Evolutionary conservation across 768 basidiomycete genomes (phyloP), one percentile per base, ranked within the genome.

Genomic region (Mrakia blollopis): DNA sequence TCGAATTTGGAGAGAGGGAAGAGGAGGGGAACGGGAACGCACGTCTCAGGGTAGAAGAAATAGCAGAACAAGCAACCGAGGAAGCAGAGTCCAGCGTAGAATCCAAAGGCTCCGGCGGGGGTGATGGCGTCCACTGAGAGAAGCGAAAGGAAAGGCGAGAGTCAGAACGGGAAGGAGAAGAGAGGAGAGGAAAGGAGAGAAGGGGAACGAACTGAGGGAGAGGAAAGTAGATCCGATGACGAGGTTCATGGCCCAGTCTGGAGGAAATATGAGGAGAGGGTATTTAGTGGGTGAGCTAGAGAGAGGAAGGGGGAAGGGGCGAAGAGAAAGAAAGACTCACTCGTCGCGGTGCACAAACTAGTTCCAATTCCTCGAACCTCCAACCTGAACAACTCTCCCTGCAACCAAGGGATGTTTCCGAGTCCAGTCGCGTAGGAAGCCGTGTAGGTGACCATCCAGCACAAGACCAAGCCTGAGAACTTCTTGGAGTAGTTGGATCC

Each of bases 351-450:
- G 14, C 89, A 86, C 68, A 92, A 86, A 0, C 89, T 90, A 10
- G 91, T 90, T 41, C 91, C 91, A 75, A 92, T 88, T 3, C 92
- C 92, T 70, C 92, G 88, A 25, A 91, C 90, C 86, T 92, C 91
- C 54, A 93, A 87, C 28, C 87, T 86, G 84, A 93, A 93, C 16
- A 94, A 86, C 81, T 93, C 92, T 62, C 91, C 91, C 82, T 92
- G 92, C 80, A 92, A 91, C 92, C 92, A 93, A 0, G 92, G 92
- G 2, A 92, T 89, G 80, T 91, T 91, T 0, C 91, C 91, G 23
- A 92, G 84, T 6, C 91, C 74, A 78, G 79, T 90, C 0, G 91
- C 92, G 80, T 93, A 94, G 14, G 90, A 90, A 0, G 90, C 90
- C 30, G 92, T 91, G 83, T 90, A 93, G 79, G 91, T 81, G 79